Evolutionary conservation across 768 basidiomycete genomes (phyloP).

Genomic region (Suillus weaverae): DNA sequence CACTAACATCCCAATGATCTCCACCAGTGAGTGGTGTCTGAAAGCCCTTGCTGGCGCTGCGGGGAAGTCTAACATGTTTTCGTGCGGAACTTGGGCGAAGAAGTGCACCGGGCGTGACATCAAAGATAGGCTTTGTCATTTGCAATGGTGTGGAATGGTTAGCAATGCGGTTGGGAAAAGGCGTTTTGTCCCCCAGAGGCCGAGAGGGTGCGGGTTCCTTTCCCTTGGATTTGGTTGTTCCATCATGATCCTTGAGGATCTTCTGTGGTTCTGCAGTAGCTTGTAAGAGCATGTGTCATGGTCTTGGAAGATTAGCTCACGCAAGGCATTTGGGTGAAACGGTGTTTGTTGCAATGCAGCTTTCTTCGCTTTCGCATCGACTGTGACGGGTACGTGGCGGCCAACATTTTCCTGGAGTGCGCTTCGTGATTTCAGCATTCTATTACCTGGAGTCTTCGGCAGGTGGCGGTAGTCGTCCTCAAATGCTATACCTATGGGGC

Average conservation of each 20-base stretch:
- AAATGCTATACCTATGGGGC: slow-evolving; percentile 27
- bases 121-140: slow-evolving; percentile 28
- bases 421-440: slow-evolving; percentile 36
- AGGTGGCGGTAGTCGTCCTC: slow-evolving; percentile 23
- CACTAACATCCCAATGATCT: slow-evolving; percentile 77
- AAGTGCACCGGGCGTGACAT: slow-evolving; percentile 25
- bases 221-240: slow-evolving; percentile 16
- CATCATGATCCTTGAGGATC: neutral
- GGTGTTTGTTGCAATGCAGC: slow-evolving; percentile 35
- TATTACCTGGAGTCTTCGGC: slow-evolving; percentile 59
- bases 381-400: slow-evolving; percentile 40
- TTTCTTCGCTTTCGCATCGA: slow-evolving; percentile 48
- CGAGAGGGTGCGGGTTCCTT: slow-evolving; percentile 34
- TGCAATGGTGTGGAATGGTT: slow-evolving; percentile 19
- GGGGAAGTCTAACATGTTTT: slow-evolving; percentile 58
- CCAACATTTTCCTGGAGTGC: slow-evolving; percentile 52
- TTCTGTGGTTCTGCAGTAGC: neutral
- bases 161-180: slow-evolving; percentile 62
- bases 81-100: slow-evolving; percentile 69
- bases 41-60: slow-evolving; percentile 50
- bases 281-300: neutral
- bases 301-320: slow-evolving; percentile 15
- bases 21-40: slow-evolving; percentile 69
- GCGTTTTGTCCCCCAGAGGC: slow-evolving; percentile 74
- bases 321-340: slow-evolving; percentile 29